These are phyloP conservation scores for Termitomyces bulborhizus DNA, from an alignment of 768 basidiomycete genomes.

Conservation along the genomic window DNA sequence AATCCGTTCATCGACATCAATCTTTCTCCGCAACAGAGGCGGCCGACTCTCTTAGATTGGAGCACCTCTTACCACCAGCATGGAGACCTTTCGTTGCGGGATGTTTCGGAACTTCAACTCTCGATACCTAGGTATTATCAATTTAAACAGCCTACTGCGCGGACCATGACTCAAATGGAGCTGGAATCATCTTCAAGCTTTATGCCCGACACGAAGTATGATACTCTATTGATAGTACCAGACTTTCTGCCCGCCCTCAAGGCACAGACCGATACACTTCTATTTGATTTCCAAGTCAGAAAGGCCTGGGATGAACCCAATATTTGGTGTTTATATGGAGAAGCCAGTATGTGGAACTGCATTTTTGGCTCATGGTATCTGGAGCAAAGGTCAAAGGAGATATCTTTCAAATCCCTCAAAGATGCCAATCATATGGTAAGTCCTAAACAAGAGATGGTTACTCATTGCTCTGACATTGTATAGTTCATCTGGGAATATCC, in stretches of 20 bases:
- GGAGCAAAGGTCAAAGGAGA: background rate
- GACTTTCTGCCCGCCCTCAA: background rate
- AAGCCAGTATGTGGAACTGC: background rate
- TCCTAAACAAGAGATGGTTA: background rate
- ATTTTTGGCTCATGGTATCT: background rate
- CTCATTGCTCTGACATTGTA: background rate
- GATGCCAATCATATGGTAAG: background rate
- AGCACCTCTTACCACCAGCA: slow-evolving; percentile 1
- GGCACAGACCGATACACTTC: background rate
- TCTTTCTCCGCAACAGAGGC: background rate
- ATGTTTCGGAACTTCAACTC: background rate
- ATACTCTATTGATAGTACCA: background rate
- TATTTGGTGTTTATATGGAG: background rate
- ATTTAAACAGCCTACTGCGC: background rate
- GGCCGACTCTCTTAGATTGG: background rate
- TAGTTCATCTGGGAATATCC: background rate
- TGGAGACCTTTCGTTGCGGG: background rate
- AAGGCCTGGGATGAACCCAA: background rate
- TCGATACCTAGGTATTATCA: background rate
- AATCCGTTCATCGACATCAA: background rate
- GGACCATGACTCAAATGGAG: background rate
- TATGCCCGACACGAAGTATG: background rate
- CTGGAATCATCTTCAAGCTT: background rate
- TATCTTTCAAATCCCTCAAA: background rate
- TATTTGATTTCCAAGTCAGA: background rate